Conservation (phyloP, 108 stramenopile species). For the Skeletonema grethae region DNA sequence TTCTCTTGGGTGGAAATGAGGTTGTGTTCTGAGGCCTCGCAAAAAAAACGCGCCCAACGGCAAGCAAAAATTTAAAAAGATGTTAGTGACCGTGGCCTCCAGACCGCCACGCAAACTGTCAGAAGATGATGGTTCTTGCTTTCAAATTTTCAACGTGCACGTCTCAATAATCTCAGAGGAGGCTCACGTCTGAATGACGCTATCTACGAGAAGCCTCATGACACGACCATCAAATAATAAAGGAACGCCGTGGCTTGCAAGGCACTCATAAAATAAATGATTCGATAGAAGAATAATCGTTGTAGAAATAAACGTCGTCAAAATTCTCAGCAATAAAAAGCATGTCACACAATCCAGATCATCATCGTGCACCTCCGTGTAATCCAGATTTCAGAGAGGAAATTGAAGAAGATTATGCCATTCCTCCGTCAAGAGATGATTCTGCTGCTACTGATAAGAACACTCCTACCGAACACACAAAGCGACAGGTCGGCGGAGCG, state of each 20-base stretch:
- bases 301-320: no score
- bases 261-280: no score
- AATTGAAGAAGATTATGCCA: background rate
- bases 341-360: no score
- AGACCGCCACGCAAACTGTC: background rate
- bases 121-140: background rate
- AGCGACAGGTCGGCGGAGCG: constrained; percentile 33
- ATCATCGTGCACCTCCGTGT: no score
- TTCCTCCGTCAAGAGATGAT: background rate
- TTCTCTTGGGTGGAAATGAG: background rate
- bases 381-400: background rate
- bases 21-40: background rate
- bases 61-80: background rate
- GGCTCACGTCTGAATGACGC: no score
- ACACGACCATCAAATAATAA: no score
- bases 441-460: background rate
- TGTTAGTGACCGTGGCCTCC: background rate
- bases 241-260: no score
- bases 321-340: no score
- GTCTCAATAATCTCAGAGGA: no score
- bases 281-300: no score
- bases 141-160: no score
- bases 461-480: constrained; percentile 7
- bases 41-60: background rate
- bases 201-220: no score